These are phyloP conservation scores for Colletotrichum sublineola DNA, from an alignment of 2,329 filamentous ascomycete genomes.

Conservation along the genomic window DNA sequence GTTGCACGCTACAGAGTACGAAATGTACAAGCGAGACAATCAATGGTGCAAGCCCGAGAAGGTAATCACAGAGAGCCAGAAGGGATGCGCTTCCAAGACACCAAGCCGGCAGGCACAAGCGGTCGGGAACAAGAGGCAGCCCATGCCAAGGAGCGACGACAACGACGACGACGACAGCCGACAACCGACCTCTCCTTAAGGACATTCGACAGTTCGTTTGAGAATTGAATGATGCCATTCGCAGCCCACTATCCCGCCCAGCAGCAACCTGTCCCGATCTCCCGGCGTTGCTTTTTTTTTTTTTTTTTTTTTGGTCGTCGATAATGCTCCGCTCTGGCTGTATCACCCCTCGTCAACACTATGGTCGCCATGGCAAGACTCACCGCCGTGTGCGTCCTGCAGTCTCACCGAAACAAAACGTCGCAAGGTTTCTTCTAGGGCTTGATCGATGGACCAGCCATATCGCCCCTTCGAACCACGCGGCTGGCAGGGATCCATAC, in stretches of 20 bases:
- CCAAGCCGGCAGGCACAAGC: slow-evolving; percentile 42
- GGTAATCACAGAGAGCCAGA: slow-evolving; percentile 8
- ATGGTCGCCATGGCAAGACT: slow-evolving; percentile 1
- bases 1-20: slow-evolving; percentile 10
- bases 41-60: slow-evolving; percentile 18
- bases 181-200: not conserved
- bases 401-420: slow-evolving; percentile 34
- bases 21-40: not conserved
- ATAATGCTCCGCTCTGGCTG: slow-evolving; percentile 27
- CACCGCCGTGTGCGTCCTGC: slow-evolving; percentile 23
- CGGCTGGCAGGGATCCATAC: slow-evolving; percentile 12
- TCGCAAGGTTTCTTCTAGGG: slow-evolving; percentile 29
- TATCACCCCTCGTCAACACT: slow-evolving; percentile 23
- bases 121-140: slow-evolving; percentile 40
- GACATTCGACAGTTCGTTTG: slow-evolving; percentile 7
- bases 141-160: slow-evolving; percentile 36
- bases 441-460: slow-evolving; percentile 32
- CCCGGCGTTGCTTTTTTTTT: slow-evolving; percentile 22
- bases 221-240: slow-evolving; percentile 29
- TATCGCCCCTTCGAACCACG: slow-evolving; percentile 31
- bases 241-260: slow-evolving; percentile 21
- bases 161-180: slow-evolving; percentile 3
- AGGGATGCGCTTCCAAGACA: slow-evolving; percentile 31
- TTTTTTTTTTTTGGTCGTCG: slow-evolving; percentile 18
- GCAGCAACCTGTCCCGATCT: slow-evolving; percentile 23